Percentiles rank a stretch among this genome's conserved stretches.
Evolutionary conservation across 2,329 filamentous ascomycete genomes (phyloP).

Genomic region (Macrophomina tecta): DNA sequence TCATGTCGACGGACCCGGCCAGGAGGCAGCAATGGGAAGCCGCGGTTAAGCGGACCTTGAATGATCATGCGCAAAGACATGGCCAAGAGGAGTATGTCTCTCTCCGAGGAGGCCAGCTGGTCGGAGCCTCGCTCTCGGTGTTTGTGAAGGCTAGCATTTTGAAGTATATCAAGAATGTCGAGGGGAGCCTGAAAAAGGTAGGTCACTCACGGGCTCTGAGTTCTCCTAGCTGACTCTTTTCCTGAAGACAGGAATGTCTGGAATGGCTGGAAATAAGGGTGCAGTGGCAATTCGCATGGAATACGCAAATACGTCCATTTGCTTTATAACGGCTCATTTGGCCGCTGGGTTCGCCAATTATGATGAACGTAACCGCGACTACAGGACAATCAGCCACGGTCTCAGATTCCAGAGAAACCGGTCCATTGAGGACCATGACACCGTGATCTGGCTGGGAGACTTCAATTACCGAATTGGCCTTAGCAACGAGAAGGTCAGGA

Average conservation of each 20-base stretch:
- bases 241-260: constrained; percentile 79
- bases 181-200: constrained; percentile 90
- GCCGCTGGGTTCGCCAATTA: constrained; percentile 97
- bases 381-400: constrained; percentile 84
- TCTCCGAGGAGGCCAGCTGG: constrained; percentile 88
- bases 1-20: constrained; percentile 96
- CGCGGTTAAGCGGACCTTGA: constrained; percentile 78
- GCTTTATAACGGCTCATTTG: constrained; percentile 95
- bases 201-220: constrained; percentile 14
- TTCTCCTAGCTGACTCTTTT: constrained; percentile 31
- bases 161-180: constrained; percentile 89
- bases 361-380: constrained; percentile 93
- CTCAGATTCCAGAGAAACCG: constrained; percentile 89
- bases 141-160: constrained; percentile 84
- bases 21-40: constrained; percentile 86
- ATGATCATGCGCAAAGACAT: constrained; percentile 68
- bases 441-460: constrained; percentile 90
- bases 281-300: constrained; percentile 96
- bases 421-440: constrained; percentile 88
- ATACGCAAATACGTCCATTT: constrained; percentile 89
- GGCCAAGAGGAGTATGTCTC: constrained; percentile 84
- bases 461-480: constrained; percentile 98
- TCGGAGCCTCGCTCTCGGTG: constrained; percentile 89
- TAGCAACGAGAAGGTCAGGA: constrained; percentile 75
- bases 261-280: constrained; percentile 97